A percentile compares a stretch with the other conserved stretches of the same genome.
Conservation (phyloP, 169 alveolate genomes). For the Eimeria mitis region DNA sequence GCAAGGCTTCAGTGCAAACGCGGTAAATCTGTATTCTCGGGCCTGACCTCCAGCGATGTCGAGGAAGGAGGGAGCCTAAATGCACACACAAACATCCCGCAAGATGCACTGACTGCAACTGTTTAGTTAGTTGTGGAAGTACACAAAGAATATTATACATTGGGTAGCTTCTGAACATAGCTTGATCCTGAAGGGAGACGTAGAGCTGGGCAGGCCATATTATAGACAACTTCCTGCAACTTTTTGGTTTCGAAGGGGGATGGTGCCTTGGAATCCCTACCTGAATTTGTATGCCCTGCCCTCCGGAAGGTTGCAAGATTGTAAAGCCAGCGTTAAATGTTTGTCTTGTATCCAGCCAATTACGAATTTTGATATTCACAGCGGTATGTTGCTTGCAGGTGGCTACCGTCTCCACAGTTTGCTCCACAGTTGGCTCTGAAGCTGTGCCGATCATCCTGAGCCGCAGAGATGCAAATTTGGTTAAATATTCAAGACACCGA, state of each 20-base stretch:
- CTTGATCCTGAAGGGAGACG: background rate
- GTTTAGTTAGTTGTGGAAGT: background rate
- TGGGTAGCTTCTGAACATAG: background rate
- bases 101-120: background rate
- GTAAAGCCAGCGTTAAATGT: conserved; percentile 49
- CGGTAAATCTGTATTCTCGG: conserved; percentile 78
- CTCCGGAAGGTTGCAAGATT: conserved; percentile 68
- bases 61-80: conserved; percentile 75
- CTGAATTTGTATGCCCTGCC: conserved; percentile 48
- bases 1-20: conserved; percentile 61
- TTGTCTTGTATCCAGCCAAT: conserved; percentile 78
- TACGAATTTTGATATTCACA: conserved; percentile 14
- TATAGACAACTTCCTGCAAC: background rate
- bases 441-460: conserved; percentile 77
- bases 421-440: conserved; percentile 76
- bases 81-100: background rate
- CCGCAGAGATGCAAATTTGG: background rate
- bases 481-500: background rate
- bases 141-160: background rate
- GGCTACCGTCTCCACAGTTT: conserved; percentile 68
- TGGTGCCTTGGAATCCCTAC: background rate
- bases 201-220: background rate
- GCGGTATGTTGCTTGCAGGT: conserved; percentile 48
- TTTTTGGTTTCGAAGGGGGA: background rate
- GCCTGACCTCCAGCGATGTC: conserved; percentile 74